Conservation (phyloP, 129 eudicot species). For the Ambrosia artemisiifolia region DNA sequence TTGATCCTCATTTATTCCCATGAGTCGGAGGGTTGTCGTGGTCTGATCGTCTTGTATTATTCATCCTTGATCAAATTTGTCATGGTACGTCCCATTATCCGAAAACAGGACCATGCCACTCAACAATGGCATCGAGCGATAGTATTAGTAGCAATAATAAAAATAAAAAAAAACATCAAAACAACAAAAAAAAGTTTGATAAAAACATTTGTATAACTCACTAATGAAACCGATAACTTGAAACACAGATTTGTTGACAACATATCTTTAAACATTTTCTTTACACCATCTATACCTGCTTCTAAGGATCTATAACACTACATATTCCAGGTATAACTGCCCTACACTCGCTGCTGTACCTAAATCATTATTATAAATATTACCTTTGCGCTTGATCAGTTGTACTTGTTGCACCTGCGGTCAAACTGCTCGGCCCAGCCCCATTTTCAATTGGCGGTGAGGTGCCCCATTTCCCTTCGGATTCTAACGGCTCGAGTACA, state of each 20-base stretch:
- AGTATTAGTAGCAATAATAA: background rate
- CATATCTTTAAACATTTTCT: constrained; percentile 22
- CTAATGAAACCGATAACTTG: constrained; percentile 12
- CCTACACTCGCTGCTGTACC: constrained; percentile 32
- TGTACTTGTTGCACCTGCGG: constrained; percentile 51
- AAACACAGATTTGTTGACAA: constrained; percentile 19
- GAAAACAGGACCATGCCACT: background rate
- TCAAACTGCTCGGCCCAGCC: constrained; percentile 59
- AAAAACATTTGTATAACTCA: constrained; percentile 24
- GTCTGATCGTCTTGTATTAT: too few species aligned
- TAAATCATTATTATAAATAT: constrained; percentile 7
- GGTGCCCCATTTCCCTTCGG: constrained; percentile 93
- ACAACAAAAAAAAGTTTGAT: background rate
- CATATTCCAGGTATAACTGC: constrained; percentile 15
- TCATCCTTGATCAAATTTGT: too few species aligned
- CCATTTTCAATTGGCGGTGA: constrained; percentile 73
- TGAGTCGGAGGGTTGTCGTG: too few species aligned
- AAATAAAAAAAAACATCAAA: background rate
- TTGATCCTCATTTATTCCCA: too few species aligned
- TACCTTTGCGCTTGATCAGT: constrained; percentile 70
- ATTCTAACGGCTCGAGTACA: constrained; percentile 75
- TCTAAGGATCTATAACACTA: constrained; percentile 24
- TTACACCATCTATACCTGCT: constrained; percentile 23
- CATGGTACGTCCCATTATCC: too few species aligned
- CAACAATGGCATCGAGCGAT: background rate